A percentile compares a stretch with the other conserved stretches of the same genome.
Conservation (phyloP, 2,329 filamentous ascomycete species). For the Teratosphaeria nubilosa region DNA sequence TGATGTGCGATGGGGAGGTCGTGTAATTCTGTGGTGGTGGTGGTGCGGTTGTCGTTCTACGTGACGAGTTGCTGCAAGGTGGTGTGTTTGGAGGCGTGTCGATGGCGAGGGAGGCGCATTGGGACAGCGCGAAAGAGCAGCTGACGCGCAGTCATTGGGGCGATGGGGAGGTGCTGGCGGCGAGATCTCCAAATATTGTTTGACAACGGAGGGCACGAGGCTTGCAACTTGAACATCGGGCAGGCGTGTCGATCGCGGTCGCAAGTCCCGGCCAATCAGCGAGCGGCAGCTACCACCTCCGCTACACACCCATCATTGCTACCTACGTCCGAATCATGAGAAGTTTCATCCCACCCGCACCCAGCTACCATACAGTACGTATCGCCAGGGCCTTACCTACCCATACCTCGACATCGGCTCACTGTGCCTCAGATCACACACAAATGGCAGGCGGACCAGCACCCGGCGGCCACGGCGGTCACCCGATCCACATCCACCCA, state of each 20-base stretch:
- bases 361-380: not conserved
- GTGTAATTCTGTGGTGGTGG: not conserved
- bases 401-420: not conserved
- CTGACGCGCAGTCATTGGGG: not conserved
- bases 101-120: not conserved
- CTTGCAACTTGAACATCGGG: not conserved
- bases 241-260: not conserved
- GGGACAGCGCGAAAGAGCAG: not conserved
- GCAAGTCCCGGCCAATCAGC: not conserved
- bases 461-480: constrained; percentile 32
- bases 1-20: not conserved
- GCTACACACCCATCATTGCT: no score
- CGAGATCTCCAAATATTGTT: not conserved
- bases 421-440: not conserved
- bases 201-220: not conserved
- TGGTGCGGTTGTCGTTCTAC: not conserved
- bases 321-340: not conserved
- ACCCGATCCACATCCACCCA: constrained; percentile 50
- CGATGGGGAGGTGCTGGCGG: no score
- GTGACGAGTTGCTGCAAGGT: not conserved
- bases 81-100: not conserved
- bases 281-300: not conserved
- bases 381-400: not conserved
- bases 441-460: constrained; percentile 15
- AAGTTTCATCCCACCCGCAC: not conserved